A percentile compares a stretch with the other conserved stretches of the same genome.
Conservation (phyloP, 1,139 yeast genomes). For the Diutina neorugosa region DNA sequence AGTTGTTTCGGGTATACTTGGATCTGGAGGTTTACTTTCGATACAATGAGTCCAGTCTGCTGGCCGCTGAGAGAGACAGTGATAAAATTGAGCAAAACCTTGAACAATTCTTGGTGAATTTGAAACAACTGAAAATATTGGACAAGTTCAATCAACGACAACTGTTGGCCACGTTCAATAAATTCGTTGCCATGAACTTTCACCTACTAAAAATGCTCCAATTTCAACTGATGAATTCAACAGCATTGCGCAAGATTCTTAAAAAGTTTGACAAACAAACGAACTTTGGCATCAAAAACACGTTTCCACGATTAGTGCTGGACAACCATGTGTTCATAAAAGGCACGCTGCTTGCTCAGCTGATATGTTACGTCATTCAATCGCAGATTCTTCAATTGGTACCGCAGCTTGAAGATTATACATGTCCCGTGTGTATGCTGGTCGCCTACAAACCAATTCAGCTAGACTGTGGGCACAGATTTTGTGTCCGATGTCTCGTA, state of each 20-base stretch:
- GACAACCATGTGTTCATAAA: conserved; percentile 33
- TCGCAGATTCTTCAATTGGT: conserved; percentile 40
- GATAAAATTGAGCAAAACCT: conserved; percentile 30
- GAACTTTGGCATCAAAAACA: conserved; percentile 34
- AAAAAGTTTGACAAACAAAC: conserved; percentile 72
- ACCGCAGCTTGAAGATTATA: conserved; percentile 66
- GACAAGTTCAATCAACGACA: conserved; percentile 36
- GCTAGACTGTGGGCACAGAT: conserved; percentile 50
- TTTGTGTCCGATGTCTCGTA: conserved; percentile 61
- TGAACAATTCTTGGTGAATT: conserved; percentile 28
- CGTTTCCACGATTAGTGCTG: conserved; percentile 35
- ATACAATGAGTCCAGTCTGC: conserved; percentile 31
- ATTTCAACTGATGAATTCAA: conserved; percentile 49
- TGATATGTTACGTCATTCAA: conserved; percentile 45
- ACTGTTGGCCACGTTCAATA: conserved; percentile 33
- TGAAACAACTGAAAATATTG: conserved; percentile 28
- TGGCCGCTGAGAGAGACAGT: conserved; percentile 27
- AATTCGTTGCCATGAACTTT: conserved; percentile 41
- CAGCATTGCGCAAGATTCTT: conserved; percentile 55
- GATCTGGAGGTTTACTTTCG: conserved; percentile 58
- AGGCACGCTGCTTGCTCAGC: conserved; percentile 41
- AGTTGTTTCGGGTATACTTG: conserved; percentile 49
- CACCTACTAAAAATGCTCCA: conserved; percentile 45
- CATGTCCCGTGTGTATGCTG: conserved; percentile 61
- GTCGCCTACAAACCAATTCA: conserved; percentile 63